phyloP scores from a whole-genome alignment of 306 rosid species.

The Alnus rubra region DNA sequence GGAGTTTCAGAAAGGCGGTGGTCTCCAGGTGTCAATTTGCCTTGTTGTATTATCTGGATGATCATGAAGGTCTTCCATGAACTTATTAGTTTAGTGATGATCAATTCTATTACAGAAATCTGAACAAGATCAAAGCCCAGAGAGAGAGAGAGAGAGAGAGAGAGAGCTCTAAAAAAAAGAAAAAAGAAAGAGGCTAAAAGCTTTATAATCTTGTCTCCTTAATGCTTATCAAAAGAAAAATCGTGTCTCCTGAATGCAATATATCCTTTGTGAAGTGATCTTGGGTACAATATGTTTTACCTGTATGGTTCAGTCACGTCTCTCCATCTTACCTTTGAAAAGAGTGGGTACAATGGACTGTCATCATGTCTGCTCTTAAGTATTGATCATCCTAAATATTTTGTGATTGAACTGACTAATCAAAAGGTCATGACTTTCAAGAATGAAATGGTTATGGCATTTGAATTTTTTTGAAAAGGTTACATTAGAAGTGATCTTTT shows the following conservation, averaged over 20 bases:
- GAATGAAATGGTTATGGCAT: too few relatives aligned
- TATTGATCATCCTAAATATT: too few relatives aligned
- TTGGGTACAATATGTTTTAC: background rate
- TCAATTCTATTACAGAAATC: background rate
- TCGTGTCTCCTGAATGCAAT: background rate
- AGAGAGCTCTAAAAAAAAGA: background rate
- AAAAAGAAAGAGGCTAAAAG: background rate
- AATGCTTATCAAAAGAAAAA: too few relatives aligned
- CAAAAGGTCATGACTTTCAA: too few relatives aligned
- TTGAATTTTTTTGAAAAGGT: background rate
- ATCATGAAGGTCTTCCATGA: too few relatives aligned
- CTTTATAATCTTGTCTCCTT: background rate
- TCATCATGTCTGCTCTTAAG: too few relatives aligned
- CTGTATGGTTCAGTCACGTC: background rate
- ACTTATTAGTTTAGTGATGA: background rate
- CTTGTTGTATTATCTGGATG: too few relatives aligned
- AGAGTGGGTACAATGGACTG: background rate
- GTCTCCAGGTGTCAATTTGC: too few relatives aligned
- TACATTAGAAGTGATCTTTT: background rate
- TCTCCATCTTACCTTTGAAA: background rate
- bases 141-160: background rate
- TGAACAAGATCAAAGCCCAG: background rate
- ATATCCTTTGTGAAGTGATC: background rate
- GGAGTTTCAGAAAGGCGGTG: too few relatives aligned
- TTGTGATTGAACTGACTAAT: too few relatives aligned